These are phyloP conservation scores for Gelatoporia subvermispora DNA, from an alignment of 768 basidiomycete genomes.

Conservation along the genomic window DNA sequence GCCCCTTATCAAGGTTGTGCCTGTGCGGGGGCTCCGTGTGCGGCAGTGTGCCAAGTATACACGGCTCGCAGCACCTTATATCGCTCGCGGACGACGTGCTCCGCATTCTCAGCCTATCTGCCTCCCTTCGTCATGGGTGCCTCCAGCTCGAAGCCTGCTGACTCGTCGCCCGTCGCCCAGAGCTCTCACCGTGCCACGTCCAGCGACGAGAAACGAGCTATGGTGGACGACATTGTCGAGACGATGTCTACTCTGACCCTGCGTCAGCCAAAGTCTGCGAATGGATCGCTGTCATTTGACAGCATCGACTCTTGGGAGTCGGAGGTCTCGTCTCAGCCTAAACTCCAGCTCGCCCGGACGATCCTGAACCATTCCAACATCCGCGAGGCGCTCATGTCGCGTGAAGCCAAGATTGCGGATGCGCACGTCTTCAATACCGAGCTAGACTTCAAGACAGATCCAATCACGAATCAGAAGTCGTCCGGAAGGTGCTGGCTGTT, in stretches of 20 bases:
- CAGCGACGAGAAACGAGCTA: slow-evolving; percentile 12
- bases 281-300: slow-evolving; percentile 56
- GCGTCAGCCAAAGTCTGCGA: slow-evolving; percentile 38
- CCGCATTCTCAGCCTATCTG: not conserved
- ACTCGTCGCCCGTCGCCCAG: slow-evolving; percentile 2
- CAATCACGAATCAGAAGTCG: slow-evolving; percentile 82
- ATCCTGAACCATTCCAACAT: slow-evolving; percentile 70
- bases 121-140: slow-evolving; percentile 32
- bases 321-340: slow-evolving; percentile 47
- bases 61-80: no score
- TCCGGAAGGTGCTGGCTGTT: slow-evolving; percentile 96
- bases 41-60: no score
- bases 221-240: slow-evolving; percentile 10
- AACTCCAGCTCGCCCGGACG: slow-evolving; percentile 69
- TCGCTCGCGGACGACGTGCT: no score
- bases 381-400: slow-evolving; percentile 54
- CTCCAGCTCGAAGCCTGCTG: slow-evolving; percentile 26
- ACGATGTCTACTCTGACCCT: slow-evolving; percentile 10
- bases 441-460: slow-evolving; percentile 76
- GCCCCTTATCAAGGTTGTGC: no score
- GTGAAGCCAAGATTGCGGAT: slow-evolving; percentile 56
- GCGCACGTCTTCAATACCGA: slow-evolving; percentile 79
- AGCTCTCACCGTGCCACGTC: slow-evolving; percentile 15
- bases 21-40: no score
- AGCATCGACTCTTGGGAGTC: slow-evolving; percentile 69